A percentile compares a stretch with the other conserved stretches of the same genome.
These are phyloP conservation scores for Kwoniella newhampshirensis DNA, from an alignment of 768 basidiomycete genomes.

Conservation along the genomic window DNA sequence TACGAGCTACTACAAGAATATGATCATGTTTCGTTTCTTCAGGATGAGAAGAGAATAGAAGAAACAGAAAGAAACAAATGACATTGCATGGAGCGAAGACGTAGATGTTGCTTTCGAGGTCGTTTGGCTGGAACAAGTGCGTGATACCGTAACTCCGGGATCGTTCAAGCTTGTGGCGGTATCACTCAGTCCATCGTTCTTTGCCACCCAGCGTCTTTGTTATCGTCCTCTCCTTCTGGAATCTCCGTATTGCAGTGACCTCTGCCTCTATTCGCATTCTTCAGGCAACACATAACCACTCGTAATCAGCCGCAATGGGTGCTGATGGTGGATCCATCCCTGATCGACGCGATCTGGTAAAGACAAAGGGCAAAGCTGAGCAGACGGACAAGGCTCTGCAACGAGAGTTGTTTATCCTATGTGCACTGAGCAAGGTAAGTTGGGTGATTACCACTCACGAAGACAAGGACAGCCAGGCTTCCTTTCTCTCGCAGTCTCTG, in stretches of 20 bases:
- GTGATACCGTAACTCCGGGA: slow-evolving; percentile 5
- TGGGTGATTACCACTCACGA: neutral
- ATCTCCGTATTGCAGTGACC: neutral
- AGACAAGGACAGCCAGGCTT: no score
- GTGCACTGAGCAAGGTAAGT: slow-evolving; percentile 87
- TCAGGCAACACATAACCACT: neutral
- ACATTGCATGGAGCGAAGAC: neutral
- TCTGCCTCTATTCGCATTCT: neutral
- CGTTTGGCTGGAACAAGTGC: neutral
- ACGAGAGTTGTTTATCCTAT: slow-evolving; percentile 85
- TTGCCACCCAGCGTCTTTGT: slow-evolving; percentile 18
- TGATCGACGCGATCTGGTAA: slow-evolving; percentile 54
- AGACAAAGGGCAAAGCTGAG: slow-evolving; percentile 63
- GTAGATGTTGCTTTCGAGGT: neutral
- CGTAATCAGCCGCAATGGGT: slow-evolving; percentile 28
- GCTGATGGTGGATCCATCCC: slow-evolving; percentile 54
- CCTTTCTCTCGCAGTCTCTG: no score
- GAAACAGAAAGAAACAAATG: neutral
- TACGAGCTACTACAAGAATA: neutral
- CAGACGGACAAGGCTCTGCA: slow-evolving; percentile 88
- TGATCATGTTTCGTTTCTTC: slow-evolving; percentile 12
- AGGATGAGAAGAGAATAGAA: slow-evolving; percentile 4
- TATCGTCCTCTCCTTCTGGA: neutral
- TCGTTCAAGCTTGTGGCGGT: neutral
- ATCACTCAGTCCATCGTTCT: neutral